phyloP scores from a whole-genome alignment of 805 yeast genomes.

The Candida cerambycidarum region DNA sequence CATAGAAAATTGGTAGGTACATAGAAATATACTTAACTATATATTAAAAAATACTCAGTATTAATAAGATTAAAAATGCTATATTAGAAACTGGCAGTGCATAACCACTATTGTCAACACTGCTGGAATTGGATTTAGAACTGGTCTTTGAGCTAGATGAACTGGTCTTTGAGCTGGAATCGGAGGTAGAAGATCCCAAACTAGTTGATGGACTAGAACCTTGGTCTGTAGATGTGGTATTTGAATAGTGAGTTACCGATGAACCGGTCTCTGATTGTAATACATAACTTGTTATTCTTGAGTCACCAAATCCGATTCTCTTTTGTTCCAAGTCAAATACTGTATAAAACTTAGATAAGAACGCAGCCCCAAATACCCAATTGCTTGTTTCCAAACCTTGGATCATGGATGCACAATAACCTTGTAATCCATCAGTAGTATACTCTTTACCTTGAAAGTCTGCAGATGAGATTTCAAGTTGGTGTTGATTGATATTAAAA shows the following conservation, averaged over 20 bases:
- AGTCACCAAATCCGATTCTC: conserved; percentile 49
- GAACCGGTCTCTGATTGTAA: conserved; percentile 6
- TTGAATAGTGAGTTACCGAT: background rate
- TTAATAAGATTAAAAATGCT: conserved; percentile 8
- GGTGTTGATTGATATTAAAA: conserved; percentile 43
- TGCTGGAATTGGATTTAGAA: background rate
- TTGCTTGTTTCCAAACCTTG: conserved; percentile 48
- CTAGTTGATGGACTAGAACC: background rate
- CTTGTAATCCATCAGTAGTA: conserved; percentile 31
- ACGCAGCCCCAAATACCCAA: conserved; percentile 69
- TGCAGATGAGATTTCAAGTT: conserved; percentile 43
- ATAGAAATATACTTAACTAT: too few relatives aligned
- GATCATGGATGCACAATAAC: conserved; percentile 63
- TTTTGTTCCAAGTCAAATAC: conserved; percentile 55
- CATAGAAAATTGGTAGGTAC: too few relatives aligned
- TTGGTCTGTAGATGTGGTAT: background rate
- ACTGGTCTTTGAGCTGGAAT: background rate
- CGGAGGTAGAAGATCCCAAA: background rate
- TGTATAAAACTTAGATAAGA: conserved; percentile 54
- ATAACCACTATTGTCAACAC: background rate
- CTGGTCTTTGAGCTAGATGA: background rate
- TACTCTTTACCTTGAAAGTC: conserved; percentile 53
- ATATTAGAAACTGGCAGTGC: background rate
- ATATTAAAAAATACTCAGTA: conserved; percentile 9
- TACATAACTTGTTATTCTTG: conserved; percentile 15